Base-by-base conservation (phyloP, 371 early-diverging fungal species). In the Encephalitozoon romaleae region DNA sequence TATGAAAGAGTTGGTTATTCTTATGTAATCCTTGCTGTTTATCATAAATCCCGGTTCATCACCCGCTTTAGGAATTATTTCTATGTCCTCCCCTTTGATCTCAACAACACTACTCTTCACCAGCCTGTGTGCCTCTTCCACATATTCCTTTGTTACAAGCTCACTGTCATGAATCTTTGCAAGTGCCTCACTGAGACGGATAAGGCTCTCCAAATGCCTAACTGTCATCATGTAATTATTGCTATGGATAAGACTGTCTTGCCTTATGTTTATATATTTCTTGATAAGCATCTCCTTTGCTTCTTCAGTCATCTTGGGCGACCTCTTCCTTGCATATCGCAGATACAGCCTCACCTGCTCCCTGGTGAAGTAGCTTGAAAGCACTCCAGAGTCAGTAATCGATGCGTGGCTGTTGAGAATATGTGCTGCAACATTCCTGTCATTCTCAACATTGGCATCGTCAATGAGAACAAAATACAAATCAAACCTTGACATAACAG, bases 401-500 rank as follows among this genome's bases (percentile, higher is more conserved):
- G 85, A 83, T 73, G 89, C 88, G 85, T 97, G 97, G 43, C 92
- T 91, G 65, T 89, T 89, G 69, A 96, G 89, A 78, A 98, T 94
- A 79, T 96, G 93, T 25, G 89, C 88, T 25, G 96, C 94, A 69
- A 96, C 90, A 77, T 91, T 89, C 79, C 87, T 88, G 84, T 98
- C 99, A n/a, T 90, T 89, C 2, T 89, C 87, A 59, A 90, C 89
- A 84, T 94, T 91, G 78, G 92, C 90, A 38, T 94, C 93, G 86
- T 98, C 99, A 76, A 97, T 86, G 32, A 98, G 89, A 18, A 98
- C 93, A 86, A 97, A 98, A 87, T 95, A 96, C 78, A 98, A 81
- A 87, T 98, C 99, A 84, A 98, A 98, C 83, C 99, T 91, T 28
- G 95, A 95, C 97, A 98, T 95, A 84, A 98, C 94, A 30, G 99